A percentile compares a stretch with the other conserved stretches of the same genome.
Evolutionary conservation across 1,139 yeast species (phyloP).

Genomic region (Protomyces macrosporus): DNA sequence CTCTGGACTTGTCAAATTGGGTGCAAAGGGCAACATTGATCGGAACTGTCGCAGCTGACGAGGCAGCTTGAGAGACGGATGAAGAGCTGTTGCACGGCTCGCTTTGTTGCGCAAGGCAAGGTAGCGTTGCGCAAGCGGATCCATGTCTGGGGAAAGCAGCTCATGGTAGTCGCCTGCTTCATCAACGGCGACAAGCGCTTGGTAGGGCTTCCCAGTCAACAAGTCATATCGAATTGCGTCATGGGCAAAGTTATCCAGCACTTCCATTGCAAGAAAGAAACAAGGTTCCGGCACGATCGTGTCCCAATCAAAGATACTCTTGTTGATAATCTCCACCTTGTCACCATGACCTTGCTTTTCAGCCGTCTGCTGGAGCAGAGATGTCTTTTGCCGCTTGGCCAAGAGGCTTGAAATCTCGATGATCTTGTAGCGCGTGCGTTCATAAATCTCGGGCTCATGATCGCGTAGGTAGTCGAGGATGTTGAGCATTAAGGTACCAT

Average conservation of each 20-base stretch:
- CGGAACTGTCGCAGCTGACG: conserved; percentile 37
- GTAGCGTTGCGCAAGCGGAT: conserved; percentile 54
- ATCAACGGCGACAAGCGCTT: conserved; percentile 73
- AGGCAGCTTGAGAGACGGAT: conserved; percentile 35
- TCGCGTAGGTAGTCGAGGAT: conserved; percentile 61
- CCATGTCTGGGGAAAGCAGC: conserved; percentile 64
- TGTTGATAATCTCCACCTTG: conserved; percentile 63
- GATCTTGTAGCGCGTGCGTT: conserved; percentile 61
- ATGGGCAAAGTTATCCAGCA: conserved; percentile 79
- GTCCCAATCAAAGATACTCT: conserved; percentile 74
- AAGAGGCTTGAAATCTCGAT: conserved; percentile 70
- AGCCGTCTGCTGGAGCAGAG: conserved; percentile 38
- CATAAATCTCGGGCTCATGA: conserved; percentile 66
- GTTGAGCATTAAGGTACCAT: conserved; percentile 78
- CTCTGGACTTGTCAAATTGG: conserved; percentile 67
- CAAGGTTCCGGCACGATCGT: conserved; percentile 61
- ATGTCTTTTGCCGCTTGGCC: conserved; percentile 54
- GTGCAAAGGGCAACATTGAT: conserved; percentile 56
- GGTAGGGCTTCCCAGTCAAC: conserved; percentile 60
- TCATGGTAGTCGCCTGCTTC: conserved; percentile 72
- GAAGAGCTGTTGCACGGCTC: conserved; percentile 35
- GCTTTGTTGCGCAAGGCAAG: conserved; percentile 51
- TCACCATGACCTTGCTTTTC: conserved; percentile 41
- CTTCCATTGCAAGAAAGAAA: conserved; percentile 75
- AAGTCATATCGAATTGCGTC: conserved; percentile 75